phyloP scores from a whole-genome alignment of 2,329 filamentous ascomycete genomes.

The Fusarium abutilonis region DNA sequence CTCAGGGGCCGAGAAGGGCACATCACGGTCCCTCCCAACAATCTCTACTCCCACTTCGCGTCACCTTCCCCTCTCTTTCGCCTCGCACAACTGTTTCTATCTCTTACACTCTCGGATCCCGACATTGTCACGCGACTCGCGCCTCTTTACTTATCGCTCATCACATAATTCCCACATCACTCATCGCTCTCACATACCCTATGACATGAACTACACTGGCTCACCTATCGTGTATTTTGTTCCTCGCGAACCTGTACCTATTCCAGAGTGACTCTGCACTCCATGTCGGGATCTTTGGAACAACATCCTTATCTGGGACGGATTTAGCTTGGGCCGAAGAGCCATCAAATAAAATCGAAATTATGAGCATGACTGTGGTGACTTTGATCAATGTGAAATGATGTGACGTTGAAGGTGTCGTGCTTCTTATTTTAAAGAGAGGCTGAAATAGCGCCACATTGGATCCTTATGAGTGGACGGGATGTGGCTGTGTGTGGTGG shows the following conservation, averaged over 20 bases:
- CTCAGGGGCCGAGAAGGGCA: slow-evolving; percentile 43
- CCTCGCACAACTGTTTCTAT: slow-evolving; percentile 40
- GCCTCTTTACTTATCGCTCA: slow-evolving; percentile 40
- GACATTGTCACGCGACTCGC: slow-evolving; percentile 36
- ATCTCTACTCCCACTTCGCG: slow-evolving; percentile 44
- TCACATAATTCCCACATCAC: slow-evolving; percentile 44
- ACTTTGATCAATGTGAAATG: background rate
- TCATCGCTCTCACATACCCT: slow-evolving; percentile 45
- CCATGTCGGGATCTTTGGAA: slow-evolving; percentile 35
- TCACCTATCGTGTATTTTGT: slow-evolving; percentile 34
- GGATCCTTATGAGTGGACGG: slow-evolving; percentile 21
- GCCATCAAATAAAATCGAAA: slow-evolving; percentile 41
- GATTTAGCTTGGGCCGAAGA: slow-evolving; percentile 42
- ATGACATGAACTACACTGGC: slow-evolving; percentile 36
- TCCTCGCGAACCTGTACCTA: slow-evolving; percentile 31
- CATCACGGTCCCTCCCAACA: slow-evolving; percentile 44
- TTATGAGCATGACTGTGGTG: slow-evolving; percentile 26
- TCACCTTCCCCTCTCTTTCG: slow-evolving; percentile 40
- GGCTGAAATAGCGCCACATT: slow-evolving; percentile 20
- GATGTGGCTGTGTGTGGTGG: slow-evolving; percentile 28
- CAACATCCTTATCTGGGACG: slow-evolving; percentile 36
- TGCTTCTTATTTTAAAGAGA: background rate
- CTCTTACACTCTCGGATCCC: slow-evolving; percentile 37
- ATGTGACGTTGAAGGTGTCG: background rate
- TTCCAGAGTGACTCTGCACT: slow-evolving; percentile 25